Evolutionary conservation across 2,329 filamentous ascomycete species (phyloP).

Genomic region (Pyricularia grisea): DNA sequence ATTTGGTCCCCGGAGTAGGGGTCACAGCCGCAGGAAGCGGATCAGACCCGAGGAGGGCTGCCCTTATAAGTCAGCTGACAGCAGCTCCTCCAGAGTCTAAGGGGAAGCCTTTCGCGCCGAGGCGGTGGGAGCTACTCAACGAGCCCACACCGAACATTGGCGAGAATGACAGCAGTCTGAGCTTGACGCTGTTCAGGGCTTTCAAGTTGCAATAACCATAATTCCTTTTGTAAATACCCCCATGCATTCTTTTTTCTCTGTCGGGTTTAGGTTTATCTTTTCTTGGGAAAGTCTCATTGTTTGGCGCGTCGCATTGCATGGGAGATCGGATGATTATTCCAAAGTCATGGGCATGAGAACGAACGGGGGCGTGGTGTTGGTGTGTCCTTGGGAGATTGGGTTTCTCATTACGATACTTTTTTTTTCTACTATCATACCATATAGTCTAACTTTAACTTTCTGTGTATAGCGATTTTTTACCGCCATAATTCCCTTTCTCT

Average conservation of each 20-base stretch:
- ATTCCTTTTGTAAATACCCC: background rate
- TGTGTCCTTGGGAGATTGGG: background rate
- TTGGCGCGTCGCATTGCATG: constrained; percentile 1
- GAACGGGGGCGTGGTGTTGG: background rate
- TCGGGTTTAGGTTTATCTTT: background rate
- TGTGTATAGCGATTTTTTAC: background rate
- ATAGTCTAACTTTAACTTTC: background rate
- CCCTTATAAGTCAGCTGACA: background rate
- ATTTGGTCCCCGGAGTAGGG: background rate
- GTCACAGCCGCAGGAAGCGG: background rate
- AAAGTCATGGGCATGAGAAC: background rate
- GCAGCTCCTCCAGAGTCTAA: background rate
- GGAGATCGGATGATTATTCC: background rate
- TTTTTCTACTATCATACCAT: background rate
- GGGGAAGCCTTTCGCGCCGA: constrained; percentile 8
- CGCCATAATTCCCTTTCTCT: background rate
- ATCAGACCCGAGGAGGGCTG: background rate
- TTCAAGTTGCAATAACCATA: constrained; percentile 22
- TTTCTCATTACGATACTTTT: background rate
- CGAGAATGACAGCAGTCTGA: constrained; percentile 51
- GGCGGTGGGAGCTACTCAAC: constrained; percentile 49
- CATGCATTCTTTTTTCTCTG: background rate
- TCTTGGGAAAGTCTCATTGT: background rate
- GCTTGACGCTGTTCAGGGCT: constrained; percentile 46
- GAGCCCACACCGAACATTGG: constrained; percentile 42